Evolutionary conservation across 106 monocot species (phyloP).

Genomic region (Triglochin maritima): DNA sequence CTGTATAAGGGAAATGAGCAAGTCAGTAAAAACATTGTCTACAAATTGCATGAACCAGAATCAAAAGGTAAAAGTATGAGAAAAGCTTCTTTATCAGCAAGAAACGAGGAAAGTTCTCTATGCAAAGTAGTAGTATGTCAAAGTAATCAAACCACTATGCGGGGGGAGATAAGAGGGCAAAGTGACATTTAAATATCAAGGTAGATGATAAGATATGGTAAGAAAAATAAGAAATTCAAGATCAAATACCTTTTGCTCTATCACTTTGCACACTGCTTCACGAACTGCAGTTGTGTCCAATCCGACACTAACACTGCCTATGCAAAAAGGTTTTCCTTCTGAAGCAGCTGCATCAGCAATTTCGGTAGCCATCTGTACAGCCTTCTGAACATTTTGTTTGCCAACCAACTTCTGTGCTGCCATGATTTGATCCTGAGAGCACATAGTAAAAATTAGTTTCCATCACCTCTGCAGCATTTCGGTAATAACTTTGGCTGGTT

Average conservation of each 20-base stretch:
- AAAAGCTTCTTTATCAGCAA: background rate
- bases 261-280: slow-evolving; percentile 77
- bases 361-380: slow-evolving; percentile 41
- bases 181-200: background rate
- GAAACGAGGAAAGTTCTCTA: too few species aligned
- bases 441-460: background rate
- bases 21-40: background rate
- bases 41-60: background rate
- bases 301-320: slow-evolving; percentile 61
- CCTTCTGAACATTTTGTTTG: slow-evolving; percentile 78
- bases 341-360: slow-evolving; percentile 59
- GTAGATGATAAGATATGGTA: background rate
- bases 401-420: slow-evolving; percentile 60
- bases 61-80: background rate
- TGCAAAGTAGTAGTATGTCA: too few species aligned
- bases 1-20: slow-evolving; percentile 16
- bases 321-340: slow-evolving; percentile 71
- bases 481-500: background rate
- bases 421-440: slow-evolving; percentile 56
- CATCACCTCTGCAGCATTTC: background rate
- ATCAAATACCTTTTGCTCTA: slow-evolving; percentile 56
- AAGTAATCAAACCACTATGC: too few species aligned
- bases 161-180: background rate
- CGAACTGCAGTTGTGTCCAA: slow-evolving; percentile 74
- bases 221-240: background rate